These are phyloP conservation scores for Globisporangium emineosum DNA, from an alignment of 352 stramenopile genomes.

Conservation along the genomic window DNA sequence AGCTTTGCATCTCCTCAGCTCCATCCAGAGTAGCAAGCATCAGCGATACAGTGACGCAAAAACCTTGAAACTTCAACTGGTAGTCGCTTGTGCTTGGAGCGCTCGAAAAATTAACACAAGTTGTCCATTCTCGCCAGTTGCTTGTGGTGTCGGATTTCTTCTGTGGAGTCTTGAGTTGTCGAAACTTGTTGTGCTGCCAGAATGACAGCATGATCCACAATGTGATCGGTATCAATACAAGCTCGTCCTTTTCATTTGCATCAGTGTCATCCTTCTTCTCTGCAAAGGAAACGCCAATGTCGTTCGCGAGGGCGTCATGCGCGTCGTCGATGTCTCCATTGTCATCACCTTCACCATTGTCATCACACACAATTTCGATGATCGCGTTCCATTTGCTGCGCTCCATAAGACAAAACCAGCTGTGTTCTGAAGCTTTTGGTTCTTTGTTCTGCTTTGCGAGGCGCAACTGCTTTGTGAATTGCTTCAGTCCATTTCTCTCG, in stretches of 20 bases:
- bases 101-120: not conserved
- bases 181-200: slow-evolving; percentile 10
- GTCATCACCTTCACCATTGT: not conserved
- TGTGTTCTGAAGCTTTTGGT: not conserved
- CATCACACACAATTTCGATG: slow-evolving; percentile 6
- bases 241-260: not conserved
- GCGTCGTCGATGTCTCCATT: not conserved
- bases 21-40: not conserved
- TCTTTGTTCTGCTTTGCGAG: not conserved
- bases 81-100: not conserved
- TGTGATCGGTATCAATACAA: slow-evolving; percentile 18
- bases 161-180: too few species aligned
- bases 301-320: slow-evolving; percentile 10
- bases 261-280: not conserved
- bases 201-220: slow-evolving; percentile 22
- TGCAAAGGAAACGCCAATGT: not conserved
- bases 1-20: not conserved
- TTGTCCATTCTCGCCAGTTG: slow-evolving; percentile 17
- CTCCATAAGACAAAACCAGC: slow-evolving; percentile 12
- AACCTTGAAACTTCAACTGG: slow-evolving; percentile 1
- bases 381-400: slow-evolving; percentile 12
- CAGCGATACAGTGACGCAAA: slow-evolving; percentile 11
- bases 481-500: slow-evolving; percentile 2
- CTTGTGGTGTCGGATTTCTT: too few species aligned
- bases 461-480: slow-evolving; percentile 14